A percentile compares a stretch with the other conserved stretches of the same genome.
These are phyloP conservation scores for Letharia lupina DNA, from an alignment of 495 filamentous ascomycete species.

Conservation along the genomic window DNA sequence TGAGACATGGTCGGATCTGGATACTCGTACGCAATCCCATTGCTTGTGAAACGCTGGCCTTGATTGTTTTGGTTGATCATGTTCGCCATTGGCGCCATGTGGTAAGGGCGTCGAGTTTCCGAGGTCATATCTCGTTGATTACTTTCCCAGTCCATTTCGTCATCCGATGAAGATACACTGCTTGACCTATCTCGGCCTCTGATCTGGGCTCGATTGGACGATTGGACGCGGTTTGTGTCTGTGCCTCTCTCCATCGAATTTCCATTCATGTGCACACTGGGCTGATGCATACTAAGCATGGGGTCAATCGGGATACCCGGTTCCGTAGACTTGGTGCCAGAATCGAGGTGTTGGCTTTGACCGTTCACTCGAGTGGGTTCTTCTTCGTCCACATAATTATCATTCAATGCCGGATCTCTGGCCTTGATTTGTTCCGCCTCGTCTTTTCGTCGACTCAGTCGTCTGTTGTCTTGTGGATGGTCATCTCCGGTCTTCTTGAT, in stretches of 20 bases:
- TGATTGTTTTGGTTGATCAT: conserved; percentile 26
- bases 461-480: conserved; percentile 34
- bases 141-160: background rate
- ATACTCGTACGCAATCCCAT: conserved; percentile 24
- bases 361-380: conserved; percentile 19
- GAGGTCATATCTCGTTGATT: background rate
- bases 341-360: conserved; percentile 20
- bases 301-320: conserved; percentile 46
- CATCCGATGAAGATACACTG: conserved; percentile 1
- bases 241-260: conserved; percentile 1
- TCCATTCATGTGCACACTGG: conserved; percentile 4
- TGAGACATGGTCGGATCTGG: conserved; percentile 24
- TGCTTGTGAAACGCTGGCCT: conserved; percentile 17
- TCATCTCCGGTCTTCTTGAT: conserved; percentile 49
- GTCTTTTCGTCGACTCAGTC: conserved; percentile 40
- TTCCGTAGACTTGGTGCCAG: conserved; percentile 27
- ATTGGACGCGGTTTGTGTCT: background rate
- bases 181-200: background rate
- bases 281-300: conserved; percentile 31
- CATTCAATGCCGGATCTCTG: conserved; percentile 34
- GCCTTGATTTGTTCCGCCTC: conserved; percentile 44
- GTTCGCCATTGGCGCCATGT: conserved; percentile 28
- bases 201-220: background rate
- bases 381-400: conserved; percentile 33
- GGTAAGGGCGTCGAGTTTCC: background rate